Conservation (phyloP, 2,329 filamentous ascomycete genomes). For the Microdochium trichocladiopsis region DNA sequence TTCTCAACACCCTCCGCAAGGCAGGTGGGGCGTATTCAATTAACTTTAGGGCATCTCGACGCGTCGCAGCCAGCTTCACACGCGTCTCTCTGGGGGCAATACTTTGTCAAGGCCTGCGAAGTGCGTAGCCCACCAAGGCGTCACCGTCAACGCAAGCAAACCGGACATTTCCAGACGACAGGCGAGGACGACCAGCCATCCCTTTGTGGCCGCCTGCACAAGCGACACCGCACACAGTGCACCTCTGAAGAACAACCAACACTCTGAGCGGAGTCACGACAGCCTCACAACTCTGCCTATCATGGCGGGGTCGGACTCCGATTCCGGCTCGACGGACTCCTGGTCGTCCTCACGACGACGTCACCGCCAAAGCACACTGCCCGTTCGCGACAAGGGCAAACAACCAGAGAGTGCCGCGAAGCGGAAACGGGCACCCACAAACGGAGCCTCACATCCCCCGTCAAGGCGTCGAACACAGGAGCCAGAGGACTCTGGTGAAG, state of each 20-base stretch:
- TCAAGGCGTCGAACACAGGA: slow-evolving; percentile 21
- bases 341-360: not conserved
- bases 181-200: no score
- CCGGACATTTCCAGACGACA: no score
- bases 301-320: not conserved
- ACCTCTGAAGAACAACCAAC: slow-evolving; percentile 2
- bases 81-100: no score
- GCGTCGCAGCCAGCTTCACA: slow-evolving; percentile 1
- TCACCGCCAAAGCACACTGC: slow-evolving; percentile 14
- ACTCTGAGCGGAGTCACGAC: no score
- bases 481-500: slow-evolving; percentile 15
- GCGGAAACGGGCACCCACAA: slow-evolving; percentile 20
- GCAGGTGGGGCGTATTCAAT: not conserved
- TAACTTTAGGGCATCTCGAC: not conserved
- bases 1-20: not conserved
- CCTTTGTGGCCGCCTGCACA: no score
- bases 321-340: not conserved
- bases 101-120: no score
- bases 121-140: no score
- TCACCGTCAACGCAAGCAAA: no score
- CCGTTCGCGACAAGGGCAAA: slow-evolving; percentile 21
- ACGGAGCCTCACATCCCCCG: slow-evolving; percentile 14
- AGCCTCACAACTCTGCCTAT: no score
- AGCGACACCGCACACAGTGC: no score
- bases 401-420: slow-evolving; percentile 14